A percentile compares a stretch with the other conserved stretches of the same genome.
phyloP scores from a whole-genome alignment of 2,329 filamentous ascomycete genomes.

The Magnaporthales sp. region DNA sequence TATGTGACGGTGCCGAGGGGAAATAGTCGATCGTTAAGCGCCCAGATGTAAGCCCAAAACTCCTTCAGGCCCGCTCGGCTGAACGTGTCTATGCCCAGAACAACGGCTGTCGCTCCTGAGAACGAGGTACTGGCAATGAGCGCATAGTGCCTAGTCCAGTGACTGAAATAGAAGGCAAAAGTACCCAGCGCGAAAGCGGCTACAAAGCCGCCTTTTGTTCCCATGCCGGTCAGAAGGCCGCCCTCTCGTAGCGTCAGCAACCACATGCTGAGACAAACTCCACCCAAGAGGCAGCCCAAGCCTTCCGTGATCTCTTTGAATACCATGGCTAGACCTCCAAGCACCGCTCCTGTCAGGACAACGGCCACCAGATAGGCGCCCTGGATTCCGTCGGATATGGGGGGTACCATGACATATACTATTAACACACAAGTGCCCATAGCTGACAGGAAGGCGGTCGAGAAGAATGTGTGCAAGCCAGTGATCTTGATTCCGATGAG shows the following conservation, averaged over 20 bases:
- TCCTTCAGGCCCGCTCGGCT: constrained; percentile 86
- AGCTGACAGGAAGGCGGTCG: constrained; percentile 62
- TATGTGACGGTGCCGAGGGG: constrained; percentile 70
- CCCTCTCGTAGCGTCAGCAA: constrained; percentile 69
- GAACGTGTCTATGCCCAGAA: constrained; percentile 87
- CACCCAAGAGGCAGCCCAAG: constrained; percentile 78
- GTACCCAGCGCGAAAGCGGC: constrained; percentile 57
- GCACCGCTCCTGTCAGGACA: constrained; percentile 60
- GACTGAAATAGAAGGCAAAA: constrained; percentile 71
- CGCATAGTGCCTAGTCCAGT: constrained; percentile 67
- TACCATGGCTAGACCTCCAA: constrained; percentile 66
- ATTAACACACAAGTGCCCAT: constrained; percentile 75
- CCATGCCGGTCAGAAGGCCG: constrained; percentile 56
- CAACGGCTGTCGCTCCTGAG: constrained; percentile 66
- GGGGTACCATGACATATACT: constrained; percentile 77
- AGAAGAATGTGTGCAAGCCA: constrained; percentile 73
- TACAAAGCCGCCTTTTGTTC: constrained; percentile 67
- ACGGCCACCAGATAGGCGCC: constrained; percentile 79
- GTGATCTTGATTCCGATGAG: constrained; percentile 77
- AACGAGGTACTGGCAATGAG: constrained; percentile 73
- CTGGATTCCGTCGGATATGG: constrained; percentile 66
- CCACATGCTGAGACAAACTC: constrained; percentile 88
- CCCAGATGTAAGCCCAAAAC: constrained; percentile 92
- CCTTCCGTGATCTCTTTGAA: constrained; percentile 77
- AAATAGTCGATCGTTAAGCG: constrained; percentile 70